A percentile compares a stretch with the other conserved stretches of the same genome.
Conservation (phyloP, 192 early-diverging fungal species). For the Cetraspora pellucida region DNA sequence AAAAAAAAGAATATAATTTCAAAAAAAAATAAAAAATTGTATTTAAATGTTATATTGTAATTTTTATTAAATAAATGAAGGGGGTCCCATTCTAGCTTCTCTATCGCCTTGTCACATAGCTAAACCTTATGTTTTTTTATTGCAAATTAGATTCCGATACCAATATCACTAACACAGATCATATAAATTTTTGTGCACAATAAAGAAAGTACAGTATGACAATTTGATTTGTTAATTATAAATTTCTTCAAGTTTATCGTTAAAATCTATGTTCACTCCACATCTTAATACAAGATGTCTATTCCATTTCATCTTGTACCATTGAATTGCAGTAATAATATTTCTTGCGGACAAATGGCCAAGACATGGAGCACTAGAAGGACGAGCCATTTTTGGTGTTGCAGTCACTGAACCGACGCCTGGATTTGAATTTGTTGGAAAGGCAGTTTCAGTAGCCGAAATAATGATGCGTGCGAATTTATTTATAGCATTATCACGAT, state of each 20-base stretch:
- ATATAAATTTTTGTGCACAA: conserved; percentile 22
- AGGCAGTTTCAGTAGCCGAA: not conserved
- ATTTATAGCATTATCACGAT: conserved; percentile 26
- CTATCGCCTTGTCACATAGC: too few relatives aligned
- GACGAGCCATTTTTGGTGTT: conserved; percentile 6
- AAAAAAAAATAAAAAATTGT: too few relatives aligned
- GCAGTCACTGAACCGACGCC: not conserved
- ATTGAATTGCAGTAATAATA: not conserved
- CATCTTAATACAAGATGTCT: conserved; percentile 29
- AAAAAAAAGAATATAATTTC: too few relatives aligned
- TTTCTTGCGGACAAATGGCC: conserved; percentile 7
- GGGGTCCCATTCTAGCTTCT: too few relatives aligned
- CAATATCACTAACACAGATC: conserved; percentile 26
- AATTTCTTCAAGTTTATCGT: conserved; percentile 21
- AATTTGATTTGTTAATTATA: conserved; percentile 25
- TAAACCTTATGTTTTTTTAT: not conserved
- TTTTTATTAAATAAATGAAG: too few relatives aligned
- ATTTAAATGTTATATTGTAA: too few relatives aligned
- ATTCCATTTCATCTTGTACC: conserved; percentile 29
- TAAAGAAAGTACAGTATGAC: conserved; percentile 12
- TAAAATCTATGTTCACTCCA: conserved; percentile 21
- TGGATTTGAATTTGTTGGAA: conserved; percentile 10
- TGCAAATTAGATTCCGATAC: conserved; percentile 29
- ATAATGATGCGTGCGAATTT: not conserved
- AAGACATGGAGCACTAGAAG: conserved; percentile 12